These are phyloP conservation scores for Colletotrichum lupini DNA, from an alignment of 2,329 filamentous ascomycete genomes.

Conservation along the genomic window DNA sequence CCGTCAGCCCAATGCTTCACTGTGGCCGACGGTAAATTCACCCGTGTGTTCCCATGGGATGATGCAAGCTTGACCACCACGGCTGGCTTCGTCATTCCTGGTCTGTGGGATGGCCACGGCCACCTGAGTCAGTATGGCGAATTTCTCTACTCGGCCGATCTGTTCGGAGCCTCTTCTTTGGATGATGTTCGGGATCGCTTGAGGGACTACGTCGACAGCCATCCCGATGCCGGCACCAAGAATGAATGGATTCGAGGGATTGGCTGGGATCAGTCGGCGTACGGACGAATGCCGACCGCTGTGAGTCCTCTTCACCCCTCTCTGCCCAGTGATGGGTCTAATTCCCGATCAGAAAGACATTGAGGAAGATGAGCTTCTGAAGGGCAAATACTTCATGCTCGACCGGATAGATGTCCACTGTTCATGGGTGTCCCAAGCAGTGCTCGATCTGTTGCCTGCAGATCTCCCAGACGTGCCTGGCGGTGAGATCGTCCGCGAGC, in stretches of 20 bases:
- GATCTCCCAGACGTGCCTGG: constrained; percentile 66
- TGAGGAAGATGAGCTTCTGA: constrained; percentile 61
- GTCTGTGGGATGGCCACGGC: constrained; percentile 78
- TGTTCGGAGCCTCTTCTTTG: constrained; percentile 69
- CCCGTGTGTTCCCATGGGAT: constrained; percentile 54
- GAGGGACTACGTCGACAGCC: constrained; percentile 58
- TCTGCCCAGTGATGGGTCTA: neutral
- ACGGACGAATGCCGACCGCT: constrained; percentile 74
- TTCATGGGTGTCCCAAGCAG: constrained; percentile 73
- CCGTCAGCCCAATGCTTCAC: constrained; percentile 65
- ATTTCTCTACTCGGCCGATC: constrained; percentile 72
- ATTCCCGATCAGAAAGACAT: constrained; percentile 54
- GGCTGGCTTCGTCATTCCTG: constrained; percentile 70
- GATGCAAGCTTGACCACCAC: constrained; percentile 41
- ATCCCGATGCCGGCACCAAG: constrained; percentile 63
- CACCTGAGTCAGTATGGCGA: constrained; percentile 75
- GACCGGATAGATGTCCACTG: constrained; percentile 78
- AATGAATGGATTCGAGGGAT: constrained; percentile 73
- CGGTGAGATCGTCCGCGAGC: constrained; percentile 70
- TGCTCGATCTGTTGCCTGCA: constrained; percentile 68
- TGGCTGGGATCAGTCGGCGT: constrained; percentile 77
- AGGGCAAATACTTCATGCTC: constrained; percentile 73
- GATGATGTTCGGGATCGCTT: constrained; percentile 65
- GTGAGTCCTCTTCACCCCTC: constrained; percentile 50
- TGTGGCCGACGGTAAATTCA: constrained; percentile 63